Evolutionary conservation across 306 rosid species (phyloP), one percentile per base, ranked within the genome.

Genomic region (Cyamopsis tetragonoloba): DNA sequence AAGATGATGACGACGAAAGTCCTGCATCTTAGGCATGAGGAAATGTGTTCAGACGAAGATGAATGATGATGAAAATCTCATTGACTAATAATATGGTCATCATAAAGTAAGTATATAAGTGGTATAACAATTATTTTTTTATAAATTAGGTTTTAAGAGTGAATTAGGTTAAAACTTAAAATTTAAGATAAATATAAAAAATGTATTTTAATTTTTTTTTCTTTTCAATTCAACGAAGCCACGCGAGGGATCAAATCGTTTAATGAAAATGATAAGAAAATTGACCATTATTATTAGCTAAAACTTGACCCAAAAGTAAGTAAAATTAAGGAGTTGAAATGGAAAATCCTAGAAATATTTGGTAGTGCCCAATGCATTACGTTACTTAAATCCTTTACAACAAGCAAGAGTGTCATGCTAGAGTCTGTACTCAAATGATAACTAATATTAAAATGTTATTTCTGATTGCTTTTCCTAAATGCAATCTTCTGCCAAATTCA

Each of bases 391-490:
- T 70, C 66, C 24, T 14, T 61, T 77, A 46, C 77, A 32, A 65
- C 79, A 88, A 84, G 88, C 83, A 79, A 86, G 4, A 27, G 18
- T 23, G 10, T 58, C 74, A 47, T 23, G 37, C 20, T 37, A 19
- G 51, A 62, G 13, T 55, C 23, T 65, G 14, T 15, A 77, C 42
- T 71, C 78, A 64, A 71, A 57, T 71, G 9, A 56, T 30, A 10
- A 34, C 50, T 14, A 57, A 17, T 26, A 7, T 1, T 5, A 19
- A 56, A 31, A 15, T 23, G 3, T 31, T 41, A 15, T 56, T 23
- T 30, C 35, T 38, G 0, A 3, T 74, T 64, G 54, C 60, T 61
- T 68, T 55, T 61, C 28, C 46, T 2, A 1, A 48, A 49, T 22
- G 35, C 19, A 65, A 59, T 41, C 10, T 37, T 17, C 5, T 17